Evolutionary conservation across 306 rosid genomes (phyloP).

Genomic region (Inga leiocalycina): DNA sequence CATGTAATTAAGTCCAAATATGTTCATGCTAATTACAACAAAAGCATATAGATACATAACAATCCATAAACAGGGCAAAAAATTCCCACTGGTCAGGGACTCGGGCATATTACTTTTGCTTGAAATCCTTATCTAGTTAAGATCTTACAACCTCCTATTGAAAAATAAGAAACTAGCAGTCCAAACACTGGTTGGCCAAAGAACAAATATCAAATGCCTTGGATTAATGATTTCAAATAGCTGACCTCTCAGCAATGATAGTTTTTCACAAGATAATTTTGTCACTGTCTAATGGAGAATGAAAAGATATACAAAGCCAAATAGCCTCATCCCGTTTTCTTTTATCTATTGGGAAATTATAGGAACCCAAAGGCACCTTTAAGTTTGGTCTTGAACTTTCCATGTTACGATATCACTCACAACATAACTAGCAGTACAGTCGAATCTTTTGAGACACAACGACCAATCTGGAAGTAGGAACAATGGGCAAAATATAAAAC

Average conservation of each 20-base stretch:
- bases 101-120: not conserved
- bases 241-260: not conserved
- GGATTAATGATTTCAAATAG: not conserved
- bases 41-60: not conserved
- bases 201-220: not conserved
- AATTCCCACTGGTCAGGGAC: not conserved
- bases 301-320: not conserved
- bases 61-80: not conserved
- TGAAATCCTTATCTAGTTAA: not conserved
- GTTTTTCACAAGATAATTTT: not conserved
- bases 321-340: not conserved
- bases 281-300: not conserved
- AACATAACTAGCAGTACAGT: not conserved
- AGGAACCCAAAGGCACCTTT: not conserved
- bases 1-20: not conserved
- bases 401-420: not conserved
- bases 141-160: not conserved
- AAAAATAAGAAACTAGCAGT: not conserved
- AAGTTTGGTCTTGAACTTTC: not conserved
- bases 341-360: not conserved
- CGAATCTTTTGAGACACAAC: not conserved
- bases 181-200: not conserved
- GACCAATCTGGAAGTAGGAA: not conserved
- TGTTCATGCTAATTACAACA: not conserved
- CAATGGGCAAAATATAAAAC: not conserved